phyloP scores from a whole-genome alignment of 179 eudicot genomes.

The Amaranthus tricolor region DNA sequence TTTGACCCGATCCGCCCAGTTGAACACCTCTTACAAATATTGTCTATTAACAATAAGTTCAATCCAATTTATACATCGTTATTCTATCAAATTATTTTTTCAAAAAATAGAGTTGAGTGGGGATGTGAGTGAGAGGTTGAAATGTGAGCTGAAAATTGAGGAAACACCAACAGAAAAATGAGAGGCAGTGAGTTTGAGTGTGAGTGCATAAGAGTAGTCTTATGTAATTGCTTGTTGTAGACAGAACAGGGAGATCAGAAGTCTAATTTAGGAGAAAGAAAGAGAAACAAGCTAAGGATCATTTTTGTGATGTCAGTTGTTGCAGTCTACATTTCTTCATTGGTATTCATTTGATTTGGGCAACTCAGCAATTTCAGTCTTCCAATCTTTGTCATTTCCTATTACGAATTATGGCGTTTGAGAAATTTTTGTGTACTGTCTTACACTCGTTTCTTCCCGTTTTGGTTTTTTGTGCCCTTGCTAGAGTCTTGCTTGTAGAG shows the following conservation, averaged over 20 bases:
- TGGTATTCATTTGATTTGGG: conserved; percentile 31
- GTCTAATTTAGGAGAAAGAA: conserved; percentile 13
- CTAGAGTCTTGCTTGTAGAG: no score
- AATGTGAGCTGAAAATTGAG: conserved; percentile 20
- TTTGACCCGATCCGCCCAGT: no score
- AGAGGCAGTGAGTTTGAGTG: not conserved
- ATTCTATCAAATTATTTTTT: not conserved
- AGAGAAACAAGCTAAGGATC: no score
- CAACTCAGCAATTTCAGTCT: not conserved
- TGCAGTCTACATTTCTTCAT: conserved; percentile 9
- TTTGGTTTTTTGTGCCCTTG: not conserved
- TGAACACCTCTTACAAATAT: no score
- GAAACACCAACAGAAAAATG: conserved; percentile 25
- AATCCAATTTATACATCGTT: no score
- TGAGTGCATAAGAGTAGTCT: no score
- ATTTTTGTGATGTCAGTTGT: conserved; percentile 5
- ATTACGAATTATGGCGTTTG: conserved; percentile 13
- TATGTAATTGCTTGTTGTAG: conserved; percentile 27
- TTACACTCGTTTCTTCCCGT: not conserved
- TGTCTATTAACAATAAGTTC: no score
- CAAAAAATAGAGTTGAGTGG: not conserved
- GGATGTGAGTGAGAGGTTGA: not conserved
- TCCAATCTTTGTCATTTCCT: conserved; percentile 24
- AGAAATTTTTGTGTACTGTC: conserved; percentile 6
- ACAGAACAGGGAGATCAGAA: conserved; percentile 22